These are phyloP conservation scores for Phytophthora pistaciae DNA, from an alignment of 352 stramenopile genomes.

Conservation along the genomic window DNA sequence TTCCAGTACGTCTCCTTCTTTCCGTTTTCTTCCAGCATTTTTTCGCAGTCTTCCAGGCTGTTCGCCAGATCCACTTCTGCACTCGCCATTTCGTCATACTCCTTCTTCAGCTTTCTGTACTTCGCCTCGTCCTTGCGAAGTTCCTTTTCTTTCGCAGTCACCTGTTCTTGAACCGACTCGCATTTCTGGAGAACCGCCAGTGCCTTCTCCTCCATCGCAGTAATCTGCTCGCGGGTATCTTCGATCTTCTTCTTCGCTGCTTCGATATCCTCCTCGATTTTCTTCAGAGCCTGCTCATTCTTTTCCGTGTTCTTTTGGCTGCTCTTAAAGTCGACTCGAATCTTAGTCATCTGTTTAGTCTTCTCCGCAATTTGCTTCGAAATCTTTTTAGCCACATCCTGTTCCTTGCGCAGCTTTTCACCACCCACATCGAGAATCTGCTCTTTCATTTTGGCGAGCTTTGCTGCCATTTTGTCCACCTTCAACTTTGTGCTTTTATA, in stretches of 20 bases:
- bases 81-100: constrained; percentile 91
- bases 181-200: constrained; percentile 92
- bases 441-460: constrained; percentile 94
- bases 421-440: constrained; percentile 96
- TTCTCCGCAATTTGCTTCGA: constrained; percentile 89
- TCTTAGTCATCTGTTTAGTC: constrained; percentile 90
- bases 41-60: constrained; percentile 94
- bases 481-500: constrained; percentile 72
- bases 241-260: constrained; percentile 80
- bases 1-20: constrained; percentile 92
- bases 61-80: constrained; percentile 95
- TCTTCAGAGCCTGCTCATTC: constrained; percentile 65
- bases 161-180: constrained; percentile 91
- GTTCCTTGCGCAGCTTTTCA: constrained; percentile 94
- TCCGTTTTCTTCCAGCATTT: constrained; percentile 93
- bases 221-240: constrained; percentile 90
- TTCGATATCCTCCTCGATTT: constrained; percentile 83
- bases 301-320: constrained; percentile 86
- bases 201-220: constrained; percentile 94
- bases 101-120: constrained; percentile 91
- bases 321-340: constrained; percentile 86
- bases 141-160: constrained; percentile 88
- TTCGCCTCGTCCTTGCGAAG: constrained; percentile 79
- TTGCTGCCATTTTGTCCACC: constrained; percentile 74
- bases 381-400: constrained; percentile 88